Conservation (phyloP, 2,329 filamentous ascomycete species). For the Pseudopyrenochaeta lycopersici region DNA sequence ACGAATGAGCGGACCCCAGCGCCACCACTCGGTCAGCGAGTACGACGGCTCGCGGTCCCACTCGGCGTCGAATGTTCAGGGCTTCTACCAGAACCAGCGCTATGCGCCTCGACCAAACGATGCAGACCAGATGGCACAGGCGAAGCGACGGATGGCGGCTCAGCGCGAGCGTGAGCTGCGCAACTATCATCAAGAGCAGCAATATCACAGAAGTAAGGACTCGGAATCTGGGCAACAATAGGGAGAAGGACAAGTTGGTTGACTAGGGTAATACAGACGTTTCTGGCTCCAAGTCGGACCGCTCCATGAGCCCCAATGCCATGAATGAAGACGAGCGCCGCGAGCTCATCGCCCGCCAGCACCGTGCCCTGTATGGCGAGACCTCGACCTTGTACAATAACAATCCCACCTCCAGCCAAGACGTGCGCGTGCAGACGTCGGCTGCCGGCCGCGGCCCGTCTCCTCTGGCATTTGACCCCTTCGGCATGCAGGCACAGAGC, state of each 20-base stretch:
- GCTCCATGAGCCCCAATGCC: slow-evolving; percentile 81
- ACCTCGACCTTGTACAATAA: slow-evolving; percentile 72
- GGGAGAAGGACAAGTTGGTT: slow-evolving; percentile 51
- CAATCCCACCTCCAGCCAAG: slow-evolving; percentile 73
- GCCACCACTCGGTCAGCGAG: slow-evolving; percentile 86
- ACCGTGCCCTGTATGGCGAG: slow-evolving; percentile 90
- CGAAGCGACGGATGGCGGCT: slow-evolving; percentile 98
- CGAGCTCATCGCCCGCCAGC: slow-evolving; percentile 94
- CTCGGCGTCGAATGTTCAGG: slow-evolving; percentile 82
- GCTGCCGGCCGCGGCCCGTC: slow-evolving; percentile 75
- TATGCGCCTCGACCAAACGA: slow-evolving; percentile 89
- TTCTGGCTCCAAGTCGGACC: slow-evolving; percentile 81
- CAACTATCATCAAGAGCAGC: slow-evolving; percentile 99
- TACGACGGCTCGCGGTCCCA: slow-evolving; percentile 80
- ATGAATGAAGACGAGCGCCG: slow-evolving; percentile 97
- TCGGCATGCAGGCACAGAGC: slow-evolving; percentile 62
- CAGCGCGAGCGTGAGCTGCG: slow-evolving; percentile 98
- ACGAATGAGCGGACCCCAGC: slow-evolving; percentile 72
- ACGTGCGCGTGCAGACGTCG: slow-evolving; percentile 67
- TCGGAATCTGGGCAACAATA: slow-evolving; percentile 75
- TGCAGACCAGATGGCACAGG: slow-evolving; percentile 98
- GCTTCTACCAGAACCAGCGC: slow-evolving; percentile 92
- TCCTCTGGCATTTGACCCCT: slow-evolving; percentile 80
- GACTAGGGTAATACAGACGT: slow-evolving; percentile 73
- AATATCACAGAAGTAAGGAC: slow-evolving; percentile 99